phyloP scores from a whole-genome alignment of 169 alveolate genomes.

The Eimeria praecox region DNA sequence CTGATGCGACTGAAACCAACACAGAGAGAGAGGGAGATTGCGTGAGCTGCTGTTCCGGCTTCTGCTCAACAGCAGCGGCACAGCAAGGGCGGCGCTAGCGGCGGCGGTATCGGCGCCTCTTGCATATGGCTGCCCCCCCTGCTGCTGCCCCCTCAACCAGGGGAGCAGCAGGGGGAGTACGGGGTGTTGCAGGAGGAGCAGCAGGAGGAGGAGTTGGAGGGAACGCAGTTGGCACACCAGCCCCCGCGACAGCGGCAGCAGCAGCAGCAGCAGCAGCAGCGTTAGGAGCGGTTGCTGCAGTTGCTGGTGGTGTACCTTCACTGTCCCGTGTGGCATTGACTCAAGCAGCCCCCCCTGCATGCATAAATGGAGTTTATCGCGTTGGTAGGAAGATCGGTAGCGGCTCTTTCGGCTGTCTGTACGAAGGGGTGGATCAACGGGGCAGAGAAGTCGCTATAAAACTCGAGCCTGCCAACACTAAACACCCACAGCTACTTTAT shows the following conservation, averaged over 20 bases:
- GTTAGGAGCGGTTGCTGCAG: conserved; percentile 6
- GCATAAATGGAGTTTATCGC: conserved; percentile 66
- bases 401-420: conserved; percentile 99
- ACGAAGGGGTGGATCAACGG: conserved; percentile 92
- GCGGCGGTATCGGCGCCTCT: background rate
- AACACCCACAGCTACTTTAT: conserved; percentile 97
- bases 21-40: background rate
- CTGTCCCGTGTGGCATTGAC: conserved; percentile 16
- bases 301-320: conserved; percentile 26
- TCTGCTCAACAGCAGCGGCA: background rate
- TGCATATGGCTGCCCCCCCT: conserved; percentile 61
- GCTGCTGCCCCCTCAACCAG: conserved; percentile 36
- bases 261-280: conserved; percentile 60
- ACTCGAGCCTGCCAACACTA: conserved; percentile 91
- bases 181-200: conserved; percentile 12
- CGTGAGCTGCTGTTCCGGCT: background rate
- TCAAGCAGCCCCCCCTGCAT: conserved; percentile 63
- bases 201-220: background rate
- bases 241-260: conserved; percentile 27
- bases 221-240: background rate
- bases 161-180: conserved; percentile 46
- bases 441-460: conserved; percentile 98
- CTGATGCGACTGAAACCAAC: background rate
- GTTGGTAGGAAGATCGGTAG: conserved; percentile 97
- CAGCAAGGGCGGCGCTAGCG: too few relatives aligned